Evolutionary conservation across 1,284 basidiomycete genomes (phyloP).

Genomic region (Chalciporus sp.): DNA sequence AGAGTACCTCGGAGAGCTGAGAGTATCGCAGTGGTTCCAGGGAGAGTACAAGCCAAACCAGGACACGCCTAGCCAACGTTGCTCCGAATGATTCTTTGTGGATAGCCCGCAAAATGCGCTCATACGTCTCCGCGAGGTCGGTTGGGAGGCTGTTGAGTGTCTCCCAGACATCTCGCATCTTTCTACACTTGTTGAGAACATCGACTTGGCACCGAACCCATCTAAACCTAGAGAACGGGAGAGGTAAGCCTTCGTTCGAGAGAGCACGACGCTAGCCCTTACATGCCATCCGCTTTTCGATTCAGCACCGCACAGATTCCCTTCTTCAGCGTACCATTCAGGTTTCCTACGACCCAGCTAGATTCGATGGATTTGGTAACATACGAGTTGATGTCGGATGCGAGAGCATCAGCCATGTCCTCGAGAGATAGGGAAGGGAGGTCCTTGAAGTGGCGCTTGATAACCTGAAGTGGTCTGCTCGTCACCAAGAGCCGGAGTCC

Average conservation of each 20-base stretch:
- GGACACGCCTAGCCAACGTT: too few relatives aligned
- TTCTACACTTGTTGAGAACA: too few relatives aligned
- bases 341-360: neutral
- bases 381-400: neutral
- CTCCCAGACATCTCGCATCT: too few relatives aligned
- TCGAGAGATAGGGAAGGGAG: conserved; percentile 4
- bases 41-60: too few relatives aligned
- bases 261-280: neutral
- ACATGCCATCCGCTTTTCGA: neutral
- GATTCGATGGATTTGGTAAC: neutral
- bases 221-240: conserved; percentile 7
- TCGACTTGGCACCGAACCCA: conserved; percentile 12
- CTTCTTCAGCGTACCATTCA: neutral
- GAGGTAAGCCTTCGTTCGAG: neutral
- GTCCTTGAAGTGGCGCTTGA: conserved; percentile 3
- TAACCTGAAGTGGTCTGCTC: conserved; percentile 11
- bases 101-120: too few relatives aligned
- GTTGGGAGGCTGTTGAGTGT: too few relatives aligned
- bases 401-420: neutral
- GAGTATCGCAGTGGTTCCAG: too few relatives aligned
- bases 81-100: too few relatives aligned
- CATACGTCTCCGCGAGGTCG: too few relatives aligned
- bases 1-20: too few relatives aligned
- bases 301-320: neutral
- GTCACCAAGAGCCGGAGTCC: conserved; percentile 13